phyloP scores from a whole-genome alignment of 805 yeast species.

The Yarrowia phangngaensis region DNA sequence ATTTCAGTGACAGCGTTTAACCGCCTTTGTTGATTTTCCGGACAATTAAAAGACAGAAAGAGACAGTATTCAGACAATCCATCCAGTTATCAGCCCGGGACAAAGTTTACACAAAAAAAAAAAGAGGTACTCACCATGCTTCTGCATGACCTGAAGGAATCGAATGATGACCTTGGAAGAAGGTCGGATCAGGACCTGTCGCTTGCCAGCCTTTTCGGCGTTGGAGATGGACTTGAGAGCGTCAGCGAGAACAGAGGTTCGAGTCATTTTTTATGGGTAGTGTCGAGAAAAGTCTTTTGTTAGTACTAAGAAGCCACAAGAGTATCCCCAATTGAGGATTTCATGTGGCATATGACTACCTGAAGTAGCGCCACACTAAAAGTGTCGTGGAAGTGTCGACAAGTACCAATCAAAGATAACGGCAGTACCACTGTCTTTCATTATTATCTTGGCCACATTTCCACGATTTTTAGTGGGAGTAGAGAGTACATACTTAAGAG shows the following conservation, averaged over 20 bases:
- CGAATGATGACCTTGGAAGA: conserved; percentile 97
- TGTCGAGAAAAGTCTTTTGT: conserved; percentile 3
- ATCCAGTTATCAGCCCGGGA: conserved; percentile 97
- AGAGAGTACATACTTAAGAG: conserved; percentile 14
- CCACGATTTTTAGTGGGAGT: conserved; percentile 25
- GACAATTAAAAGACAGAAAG: conserved; percentile 96
- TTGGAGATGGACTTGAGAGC: conserved; percentile 97
- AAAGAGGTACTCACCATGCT: conserved; percentile 58
- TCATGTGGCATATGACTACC: conserved; percentile 23
- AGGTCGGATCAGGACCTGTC: conserved; percentile 97
- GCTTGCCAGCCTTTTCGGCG: conserved; percentile 98
- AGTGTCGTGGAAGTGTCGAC: conserved; percentile 8
- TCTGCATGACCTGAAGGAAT: conserved; percentile 94
- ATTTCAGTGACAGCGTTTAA: conserved; percentile 20
- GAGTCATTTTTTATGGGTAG: conserved; percentile 58
- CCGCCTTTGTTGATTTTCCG: conserved; percentile 58
- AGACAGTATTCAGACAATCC: conserved; percentile 84
- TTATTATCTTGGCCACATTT: conserved; percentile 3
- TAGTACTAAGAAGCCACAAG: conserved; percentile 13
- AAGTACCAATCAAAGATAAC: conserved; percentile 7
- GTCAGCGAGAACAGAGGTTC: conserved; percentile 97
- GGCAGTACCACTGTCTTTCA: conserved; percentile 21
- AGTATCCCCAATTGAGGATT: conserved; percentile 25
- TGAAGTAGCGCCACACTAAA: conserved; percentile 21
- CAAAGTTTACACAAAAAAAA: conserved; percentile 22